Percentiles rank a stretch among this genome's conserved stretches.
Conservation (phyloP, 192 early-diverging fungal species). For the Umbelopsis vinacea region DNA sequence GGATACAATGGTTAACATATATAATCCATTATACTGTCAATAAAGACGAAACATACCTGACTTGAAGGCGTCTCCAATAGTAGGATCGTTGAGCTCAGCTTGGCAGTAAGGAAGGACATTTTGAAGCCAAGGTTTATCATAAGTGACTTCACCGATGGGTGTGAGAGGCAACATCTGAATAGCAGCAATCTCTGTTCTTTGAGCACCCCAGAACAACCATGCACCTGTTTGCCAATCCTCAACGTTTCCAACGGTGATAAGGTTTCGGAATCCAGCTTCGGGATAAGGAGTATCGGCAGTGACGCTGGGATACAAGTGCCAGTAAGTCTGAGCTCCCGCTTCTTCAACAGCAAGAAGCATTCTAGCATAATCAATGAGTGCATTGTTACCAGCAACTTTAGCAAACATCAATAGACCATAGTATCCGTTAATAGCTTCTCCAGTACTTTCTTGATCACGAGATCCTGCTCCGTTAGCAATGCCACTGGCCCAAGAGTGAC, state of each 20-base stretch:
- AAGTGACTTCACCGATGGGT: constrained; percentile 44
- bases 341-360: constrained; percentile 55
- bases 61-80: constrained; percentile 47
- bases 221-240: constrained; percentile 22
- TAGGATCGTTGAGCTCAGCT: constrained; percentile 30
- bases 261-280: constrained; percentile 34
- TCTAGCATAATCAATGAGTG: constrained; percentile 47
- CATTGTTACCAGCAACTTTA: constrained; percentile 37
- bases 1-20: constrained; percentile 24
- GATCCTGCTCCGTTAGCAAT: constrained; percentile 27
- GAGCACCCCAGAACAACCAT: constrained; percentile 53
- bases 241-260: constrained; percentile 46
- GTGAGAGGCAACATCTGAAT: constrained; percentile 63
- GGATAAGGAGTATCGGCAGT: constrained; percentile 17
- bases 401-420: constrained; percentile 55
- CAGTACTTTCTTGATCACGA: constrained; percentile 57
- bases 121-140: constrained; percentile 48
- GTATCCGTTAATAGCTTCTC: constrained; percentile 61
- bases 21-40: constrained; percentile 38
- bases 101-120: constrained; percentile 36
- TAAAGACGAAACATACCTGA: constrained; percentile 14
- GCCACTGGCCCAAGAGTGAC: constrained; percentile 64
- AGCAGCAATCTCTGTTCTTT: constrained; percentile 53
- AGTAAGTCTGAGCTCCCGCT: constrained; percentile 49
- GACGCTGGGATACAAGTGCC: constrained; percentile 49